A percentile compares a stretch with the other conserved stretches of the same genome.
Conservation (phyloP, 352 stramenopile species). For the Phytophthora niederhauseri region DNA sequence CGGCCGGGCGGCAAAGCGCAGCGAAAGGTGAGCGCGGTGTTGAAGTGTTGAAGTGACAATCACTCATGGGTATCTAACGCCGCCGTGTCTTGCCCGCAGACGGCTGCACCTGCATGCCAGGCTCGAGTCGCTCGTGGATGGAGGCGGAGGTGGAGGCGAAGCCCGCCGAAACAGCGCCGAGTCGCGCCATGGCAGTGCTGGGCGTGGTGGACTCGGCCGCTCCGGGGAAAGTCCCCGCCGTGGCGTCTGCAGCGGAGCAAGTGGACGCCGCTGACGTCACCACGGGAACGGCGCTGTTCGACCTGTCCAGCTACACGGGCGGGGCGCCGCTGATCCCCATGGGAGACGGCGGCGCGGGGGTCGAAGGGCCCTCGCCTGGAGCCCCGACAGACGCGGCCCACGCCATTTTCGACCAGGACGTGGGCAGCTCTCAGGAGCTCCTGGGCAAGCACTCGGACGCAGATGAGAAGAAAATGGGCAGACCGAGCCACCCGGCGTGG, state of each 20-base stretch:
- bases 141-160: conserved; percentile 16
- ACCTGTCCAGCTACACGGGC: conserved; percentile 56
- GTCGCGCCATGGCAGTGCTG: too few species aligned
- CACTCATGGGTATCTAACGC: conserved; percentile 14
- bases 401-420: conserved; percentile 28
- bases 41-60: conserved; percentile 31
- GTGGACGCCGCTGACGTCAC: conserved; percentile 23
- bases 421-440: conserved; percentile 14
- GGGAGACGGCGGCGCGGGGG: conserved; percentile 1
- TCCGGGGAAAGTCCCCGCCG: neutral
- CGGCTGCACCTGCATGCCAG: neutral
- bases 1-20: neutral
- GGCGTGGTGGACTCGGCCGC: neutral
- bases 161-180: neutral
- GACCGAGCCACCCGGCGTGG: conserved; percentile 77
- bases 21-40: neutral
- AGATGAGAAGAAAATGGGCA: conserved; percentile 75
- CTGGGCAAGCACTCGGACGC: conserved; percentile 29
- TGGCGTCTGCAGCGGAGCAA: conserved; percentile 13
- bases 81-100: too few species aligned
- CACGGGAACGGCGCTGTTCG: conserved; percentile 40
- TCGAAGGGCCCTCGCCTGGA: neutral
- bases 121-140: conserved; percentile 22
- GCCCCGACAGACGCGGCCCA: conserved; percentile 9
- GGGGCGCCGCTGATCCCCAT: conserved; percentile 45